These are phyloP conservation scores for Phaeosphaeriaceae sp. DNA, from an alignment of 2,329 filamentous ascomycete species.

Conservation along the genomic window DNA sequence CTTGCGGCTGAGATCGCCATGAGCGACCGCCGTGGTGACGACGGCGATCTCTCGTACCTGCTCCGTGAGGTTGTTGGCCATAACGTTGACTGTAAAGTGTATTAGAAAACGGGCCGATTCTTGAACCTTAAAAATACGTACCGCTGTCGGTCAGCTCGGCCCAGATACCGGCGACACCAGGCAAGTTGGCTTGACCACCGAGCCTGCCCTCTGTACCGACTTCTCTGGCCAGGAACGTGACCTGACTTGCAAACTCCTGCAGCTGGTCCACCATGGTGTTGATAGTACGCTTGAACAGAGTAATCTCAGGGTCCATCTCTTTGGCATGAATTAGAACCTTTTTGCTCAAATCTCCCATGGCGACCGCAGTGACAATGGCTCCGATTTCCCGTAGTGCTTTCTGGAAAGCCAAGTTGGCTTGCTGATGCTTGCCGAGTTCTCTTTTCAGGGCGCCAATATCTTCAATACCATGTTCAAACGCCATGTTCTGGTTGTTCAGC, in stretches of 20 bases:
- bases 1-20: slow-evolving; percentile 93
- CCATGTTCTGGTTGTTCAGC: slow-evolving; percentile 82
- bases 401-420: slow-evolving; percentile 98
- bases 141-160: slow-evolving; percentile 81
- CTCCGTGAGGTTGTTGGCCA: slow-evolving; percentile 97
- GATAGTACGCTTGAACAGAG: slow-evolving; percentile 96
- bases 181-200: slow-evolving; percentile 91
- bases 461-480: slow-evolving; percentile 78
- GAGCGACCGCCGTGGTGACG: slow-evolving; percentile 93
- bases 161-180: slow-evolving; percentile 95
- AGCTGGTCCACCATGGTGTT: slow-evolving; percentile 99
- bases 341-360: slow-evolving; percentile 93
- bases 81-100: slow-evolving; percentile 76
- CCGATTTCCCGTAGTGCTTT: slow-evolving; percentile 96
- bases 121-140: slow-evolving; percentile 37
- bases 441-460: slow-evolving; percentile 89
- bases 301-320: slow-evolving; percentile 98
- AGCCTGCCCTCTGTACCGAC: slow-evolving; percentile 95
- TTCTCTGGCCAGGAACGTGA: slow-evolving; percentile 91
- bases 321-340: slow-evolving; percentile 95
- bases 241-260: slow-evolving; percentile 94
- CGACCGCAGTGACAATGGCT: slow-evolving; percentile 95
- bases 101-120: slow-evolving; percentile 39
- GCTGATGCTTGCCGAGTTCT: slow-evolving; percentile 95
- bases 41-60: slow-evolving; percentile 98